Base-by-base conservation (phyloP, 208 protist species). In the Wallacemonas collosoma region DNA sequence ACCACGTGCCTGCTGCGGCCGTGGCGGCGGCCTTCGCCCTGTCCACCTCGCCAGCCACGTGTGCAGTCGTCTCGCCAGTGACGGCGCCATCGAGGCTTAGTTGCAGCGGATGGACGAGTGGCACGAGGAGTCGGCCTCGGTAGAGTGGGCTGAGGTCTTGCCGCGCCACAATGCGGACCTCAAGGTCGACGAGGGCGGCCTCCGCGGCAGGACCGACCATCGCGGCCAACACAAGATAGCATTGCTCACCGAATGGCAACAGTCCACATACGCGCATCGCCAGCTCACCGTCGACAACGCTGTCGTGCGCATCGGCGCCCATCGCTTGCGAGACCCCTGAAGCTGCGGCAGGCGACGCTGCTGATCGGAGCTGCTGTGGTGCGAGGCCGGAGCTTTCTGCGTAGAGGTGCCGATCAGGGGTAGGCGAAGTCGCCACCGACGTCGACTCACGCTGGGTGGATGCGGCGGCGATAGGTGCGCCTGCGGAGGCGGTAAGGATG, bases 121-220 rank as follows among this genome's bases (percentile, higher is more conserved):
- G 77, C 4, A 83, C 70, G 7, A 78, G 70, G 51, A 93, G 73
- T 45, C 82, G 77, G 14, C 81, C 86, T 9, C 86, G 83, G 65
- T 86, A 91, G 63, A 88, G 60, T 45, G 89, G 77, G 43, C 48
- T 17, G 54, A 91, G 77, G 8, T 80, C 77, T 9, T 9, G 26
- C 36, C 86, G 83, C 40, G 86, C 76, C 68, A 94, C 89, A 15
- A 94, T 80, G 44, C 89, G 89, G 51, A 94, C 81, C 69, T 90
- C 86, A 35, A 92, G 68, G 40, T 86, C 83, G 40, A 77, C 76
- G 63, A 89, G 77, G 43, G 68, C 73, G 41, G 77, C 85, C 64
- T 87, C 80, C 7, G 45, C 53, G 36, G 50, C 48, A 11, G 72
- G 61, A 43, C 83, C 83, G 2, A 86, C 66, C 40, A 79, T 72